These are phyloP conservation scores for Xenoacremonium recifei DNA, from an alignment of 2,329 filamentous ascomycete genomes.

Conservation along the genomic window DNA sequence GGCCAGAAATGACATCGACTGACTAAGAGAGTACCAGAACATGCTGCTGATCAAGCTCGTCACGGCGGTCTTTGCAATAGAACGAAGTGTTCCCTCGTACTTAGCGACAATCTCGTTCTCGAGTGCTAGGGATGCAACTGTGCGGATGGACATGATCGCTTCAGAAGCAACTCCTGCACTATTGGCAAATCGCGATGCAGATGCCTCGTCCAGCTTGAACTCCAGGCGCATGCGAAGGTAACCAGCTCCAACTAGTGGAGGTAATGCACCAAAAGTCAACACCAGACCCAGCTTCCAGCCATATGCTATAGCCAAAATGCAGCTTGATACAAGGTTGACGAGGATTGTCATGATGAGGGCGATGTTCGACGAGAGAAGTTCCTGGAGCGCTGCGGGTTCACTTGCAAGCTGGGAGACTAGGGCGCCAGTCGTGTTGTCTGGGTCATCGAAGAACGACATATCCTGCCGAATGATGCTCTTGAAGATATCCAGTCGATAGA, in stretches of 20 bases:
- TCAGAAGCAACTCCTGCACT: constrained; percentile 47
- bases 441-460: constrained; percentile 38
- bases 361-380: constrained; percentile 44
- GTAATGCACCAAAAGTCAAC: constrained; percentile 39
- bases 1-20: constrained; percentile 29
- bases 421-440: constrained; percentile 32
- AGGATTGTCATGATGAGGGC: constrained; percentile 40
- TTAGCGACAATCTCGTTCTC: constrained; percentile 33
- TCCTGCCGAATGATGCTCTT: constrained; percentile 35
- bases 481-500: constrained; percentile 28
- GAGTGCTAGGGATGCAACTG: constrained; percentile 38
- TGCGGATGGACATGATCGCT: constrained; percentile 43
- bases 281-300: constrained; percentile 47
- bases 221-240: constrained; percentile 45
- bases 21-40: constrained; percentile 15
- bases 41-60: constrained; percentile 9
- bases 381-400: constrained; percentile 40
- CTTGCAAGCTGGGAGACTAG: constrained; percentile 30
- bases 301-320: constrained; percentile 38
- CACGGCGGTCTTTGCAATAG: constrained; percentile 17
- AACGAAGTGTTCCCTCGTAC: constrained; percentile 32
- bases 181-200: constrained; percentile 33
- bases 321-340: constrained; percentile 38
- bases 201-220: constrained; percentile 34
- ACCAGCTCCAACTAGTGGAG: constrained; percentile 39